phyloP scores from a whole-genome alignment of 441 rosid genomes.

The Populus hybrid region DNA sequence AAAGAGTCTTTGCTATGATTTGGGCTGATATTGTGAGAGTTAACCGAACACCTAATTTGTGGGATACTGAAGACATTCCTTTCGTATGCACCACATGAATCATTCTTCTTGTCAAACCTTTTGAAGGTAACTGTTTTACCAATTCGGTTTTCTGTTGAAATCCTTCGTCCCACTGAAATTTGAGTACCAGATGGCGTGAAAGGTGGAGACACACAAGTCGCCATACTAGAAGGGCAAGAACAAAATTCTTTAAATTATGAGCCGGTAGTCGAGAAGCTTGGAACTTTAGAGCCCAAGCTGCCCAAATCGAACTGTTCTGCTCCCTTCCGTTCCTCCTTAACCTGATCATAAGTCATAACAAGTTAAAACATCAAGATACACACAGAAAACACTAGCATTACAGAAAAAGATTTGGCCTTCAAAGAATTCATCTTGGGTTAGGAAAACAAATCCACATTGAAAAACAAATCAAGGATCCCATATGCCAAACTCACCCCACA shows the following conservation, averaged over 20 bases:
- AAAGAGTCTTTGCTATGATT: slow-evolving; percentile 58
- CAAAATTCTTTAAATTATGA: background rate
- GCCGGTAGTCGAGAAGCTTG: background rate
- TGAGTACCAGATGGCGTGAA: background rate
- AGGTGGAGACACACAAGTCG: background rate
- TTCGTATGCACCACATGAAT: background rate
- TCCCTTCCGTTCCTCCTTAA: background rate
- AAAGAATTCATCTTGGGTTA: background rate
- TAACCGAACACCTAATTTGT: background rate
- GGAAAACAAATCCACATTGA: background rate
- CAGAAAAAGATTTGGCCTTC: background rate
- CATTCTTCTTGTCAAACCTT: background rate
- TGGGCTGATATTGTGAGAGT: slow-evolving; percentile 16
- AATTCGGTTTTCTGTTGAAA: background rate
- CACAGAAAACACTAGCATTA: background rate
- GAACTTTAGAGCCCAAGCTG: background rate
- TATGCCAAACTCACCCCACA: background rate
- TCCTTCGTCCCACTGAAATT: background rate
- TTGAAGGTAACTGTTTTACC: background rate
- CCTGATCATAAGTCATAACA: background rate
- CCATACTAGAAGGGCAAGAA: background rate
- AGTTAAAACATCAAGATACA: background rate
- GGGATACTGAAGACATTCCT: background rate
- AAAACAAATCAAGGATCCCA: background rate
- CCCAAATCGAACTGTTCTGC: background rate